Conservation (phyloP, 306 rosid species). For the Prunus mume region DNA sequence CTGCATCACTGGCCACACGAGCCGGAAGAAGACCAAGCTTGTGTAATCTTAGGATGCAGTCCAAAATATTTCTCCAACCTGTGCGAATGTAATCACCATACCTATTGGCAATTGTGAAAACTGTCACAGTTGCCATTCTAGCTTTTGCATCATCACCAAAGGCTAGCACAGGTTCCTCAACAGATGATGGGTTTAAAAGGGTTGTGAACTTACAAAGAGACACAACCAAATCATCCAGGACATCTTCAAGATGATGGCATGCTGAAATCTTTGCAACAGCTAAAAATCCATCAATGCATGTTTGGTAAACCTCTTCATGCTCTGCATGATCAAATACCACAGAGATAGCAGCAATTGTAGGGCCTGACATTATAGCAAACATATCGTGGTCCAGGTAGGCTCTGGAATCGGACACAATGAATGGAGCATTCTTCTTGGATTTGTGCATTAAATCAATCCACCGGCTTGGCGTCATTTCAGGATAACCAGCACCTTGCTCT, state of each 20-base stretch:
- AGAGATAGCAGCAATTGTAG: slow-evolving; percentile 98
- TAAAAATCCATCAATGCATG: slow-evolving; percentile 90
- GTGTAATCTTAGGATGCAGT: slow-evolving; percentile 89
- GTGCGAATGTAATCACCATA: slow-evolving; percentile 93
- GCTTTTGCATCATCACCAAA: slow-evolving; percentile 97
- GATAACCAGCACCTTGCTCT: slow-evolving; percentile 89
- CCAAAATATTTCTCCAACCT: slow-evolving; percentile 98
- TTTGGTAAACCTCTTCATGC: slow-evolving; percentile 90
- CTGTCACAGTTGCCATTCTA: slow-evolving; percentile 91
- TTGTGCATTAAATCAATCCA: slow-evolving; percentile 96
- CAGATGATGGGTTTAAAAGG: slow-evolving; percentile 77
- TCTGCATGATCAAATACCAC: slow-evolving; percentile 98
- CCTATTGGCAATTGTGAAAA: slow-evolving; percentile 90
- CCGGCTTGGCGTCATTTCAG: slow-evolving; percentile 94
- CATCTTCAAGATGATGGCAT: slow-evolving; percentile 98
- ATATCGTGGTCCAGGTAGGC: slow-evolving; percentile 91
- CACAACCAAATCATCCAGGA: slow-evolving; percentile 94
- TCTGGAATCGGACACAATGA: slow-evolving; percentile 80
- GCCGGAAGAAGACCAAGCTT: slow-evolving; percentile 98
- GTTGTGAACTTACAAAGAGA: slow-evolving; percentile 97
- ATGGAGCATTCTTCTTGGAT: slow-evolving; percentile 82
- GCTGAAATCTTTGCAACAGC: slow-evolving; percentile 97
- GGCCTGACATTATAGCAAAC: slow-evolving; percentile 98
- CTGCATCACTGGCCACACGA: slow-evolving; percentile 95
- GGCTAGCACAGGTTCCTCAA: slow-evolving; percentile 87